Evolutionary conservation across 1,139 yeast genomes (phyloP), one percentile per base, ranked within the genome.

Genomic region (Taphrina communis): DNA sequence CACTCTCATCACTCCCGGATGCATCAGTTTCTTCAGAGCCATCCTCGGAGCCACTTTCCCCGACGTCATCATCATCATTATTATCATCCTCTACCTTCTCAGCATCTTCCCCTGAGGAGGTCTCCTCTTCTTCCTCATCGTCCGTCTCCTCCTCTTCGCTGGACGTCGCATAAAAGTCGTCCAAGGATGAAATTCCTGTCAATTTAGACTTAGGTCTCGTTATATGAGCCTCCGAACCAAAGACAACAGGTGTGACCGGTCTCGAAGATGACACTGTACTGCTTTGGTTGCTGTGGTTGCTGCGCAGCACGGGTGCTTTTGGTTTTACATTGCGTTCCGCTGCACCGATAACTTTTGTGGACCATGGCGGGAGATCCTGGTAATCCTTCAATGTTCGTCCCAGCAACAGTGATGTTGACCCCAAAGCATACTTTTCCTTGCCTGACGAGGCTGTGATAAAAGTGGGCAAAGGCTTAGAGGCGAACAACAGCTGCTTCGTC

Each of bases 401-500:
- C 1, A 80, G 80, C 38, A 80, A 52, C 9, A 78, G 72, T 41
- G 80, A 76, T 4, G 78, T 66, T 1, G 80, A 72, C 17, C 81
- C 81, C 7, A 81, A 65, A 25, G 73, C 61, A 58, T 74, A 72
- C 8, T 39, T 31, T 41, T 65, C 71, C 19, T 60, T 52, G 4
- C 69, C 72, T 9, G 63, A 71, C 21, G 73, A 68, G 3, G 73
- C 69, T 35, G 72, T 66, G 65, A 71, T 71, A 42, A 72, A 71
- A 38, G 74, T 72, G 0, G 90, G 89, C 66, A 87, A 79, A 0
- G 90, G 91, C 74, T 93, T 92, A 1, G 95, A 91, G 0, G 90
- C 94, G 50, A 94, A 82, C 69, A 94, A 81, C 57, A 95, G 81
- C 0, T 89, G 82, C 0, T 96, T 94, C 72, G 95, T 73, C 50